A percentile compares a stretch with the other conserved stretches of the same genome.
Conservation (phyloP, 306 rosid species). For the Neltuma alba region DNA sequence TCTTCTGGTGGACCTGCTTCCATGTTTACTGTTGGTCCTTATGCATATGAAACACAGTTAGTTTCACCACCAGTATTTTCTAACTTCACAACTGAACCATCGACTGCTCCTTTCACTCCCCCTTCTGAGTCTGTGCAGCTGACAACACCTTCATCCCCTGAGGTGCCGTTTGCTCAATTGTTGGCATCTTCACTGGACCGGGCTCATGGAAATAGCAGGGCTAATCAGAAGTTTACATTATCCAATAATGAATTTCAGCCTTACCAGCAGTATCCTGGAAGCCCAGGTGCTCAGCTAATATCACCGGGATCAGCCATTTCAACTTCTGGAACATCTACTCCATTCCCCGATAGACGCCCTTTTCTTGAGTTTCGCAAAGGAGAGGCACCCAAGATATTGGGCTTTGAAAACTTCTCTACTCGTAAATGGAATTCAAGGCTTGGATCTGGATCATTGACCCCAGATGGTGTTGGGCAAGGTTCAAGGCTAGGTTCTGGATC, state of each 20-base stretch:
- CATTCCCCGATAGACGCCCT: slow-evolving; percentile 80
- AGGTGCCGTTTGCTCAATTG: slow-evolving; percentile 98
- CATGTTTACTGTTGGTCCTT: slow-evolving; percentile 87
- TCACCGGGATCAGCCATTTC: slow-evolving; percentile 96
- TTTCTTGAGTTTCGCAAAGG: slow-evolving; percentile 71
- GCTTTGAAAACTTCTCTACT: slow-evolving; percentile 73
- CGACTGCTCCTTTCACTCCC: slow-evolving; percentile 93
- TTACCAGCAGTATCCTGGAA: slow-evolving; percentile 88
- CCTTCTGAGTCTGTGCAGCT: slow-evolving; percentile 92
- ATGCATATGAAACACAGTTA: slow-evolving; percentile 92
- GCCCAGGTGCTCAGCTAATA: slow-evolving; percentile 86
- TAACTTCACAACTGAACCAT: slow-evolving; percentile 89
- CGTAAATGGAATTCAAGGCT: slow-evolving; percentile 83
- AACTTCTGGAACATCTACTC: slow-evolving; percentile 91
- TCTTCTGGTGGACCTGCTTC: slow-evolving; percentile 79
- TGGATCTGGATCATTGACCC: slow-evolving; percentile 92
- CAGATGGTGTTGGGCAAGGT: slow-evolving; percentile 77
- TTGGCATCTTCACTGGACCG: slow-evolving; percentile 79
- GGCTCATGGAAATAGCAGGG: slow-evolving; percentile 56
- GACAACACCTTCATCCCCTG: slow-evolving; percentile 98
- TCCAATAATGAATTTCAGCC: slow-evolving; percentile 81
- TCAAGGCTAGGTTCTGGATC: slow-evolving; percentile 86
- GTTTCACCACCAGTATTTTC: slow-evolving; percentile 98
- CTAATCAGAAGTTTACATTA: slow-evolving; percentile 72
- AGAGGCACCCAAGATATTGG: slow-evolving; percentile 77